These are phyloP conservation scores for Persicaria tinctoria DNA, from an alignment of 148 eudicot species.

Conservation along the genomic window DNA sequence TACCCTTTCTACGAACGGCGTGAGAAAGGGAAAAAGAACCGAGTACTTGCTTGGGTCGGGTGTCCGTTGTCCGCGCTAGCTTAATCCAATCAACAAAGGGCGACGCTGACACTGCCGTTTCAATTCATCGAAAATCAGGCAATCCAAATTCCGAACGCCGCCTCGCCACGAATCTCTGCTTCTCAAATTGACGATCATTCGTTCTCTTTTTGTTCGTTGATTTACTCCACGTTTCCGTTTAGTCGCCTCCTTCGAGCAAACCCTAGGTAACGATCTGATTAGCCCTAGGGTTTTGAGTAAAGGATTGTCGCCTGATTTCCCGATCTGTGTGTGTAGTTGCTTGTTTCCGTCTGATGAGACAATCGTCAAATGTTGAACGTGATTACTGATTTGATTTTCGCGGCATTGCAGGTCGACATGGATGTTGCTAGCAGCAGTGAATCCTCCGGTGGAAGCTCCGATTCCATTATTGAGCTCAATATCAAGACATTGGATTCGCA, in stretches of 20 bases:
- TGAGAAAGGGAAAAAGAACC: slow-evolving; percentile 8
- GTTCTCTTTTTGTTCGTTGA: not conserved
- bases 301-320: not conserved
- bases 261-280: slow-evolving; percentile 2
- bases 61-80: not conserved
- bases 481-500: slow-evolving; percentile 82
- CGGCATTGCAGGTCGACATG: slow-evolving; percentile 22
- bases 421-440: slow-evolving; percentile 52
- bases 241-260: slow-evolving; percentile 1
- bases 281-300: not conserved
- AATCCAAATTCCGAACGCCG: not conserved
- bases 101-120: not conserved
- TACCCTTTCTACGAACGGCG: not conserved
- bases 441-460: slow-evolving; percentile 35
- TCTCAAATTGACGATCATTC: not conserved
- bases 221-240: not conserved
- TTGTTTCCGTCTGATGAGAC: not conserved
- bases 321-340: not conserved
- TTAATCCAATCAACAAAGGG: not conserved
- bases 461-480: slow-evolving; percentile 58
- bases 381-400: not conserved
- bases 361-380: not conserved
- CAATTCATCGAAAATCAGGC: not conserved
- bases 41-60: not conserved
- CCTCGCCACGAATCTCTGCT: not conserved